A percentile compares a stretch with the other conserved stretches of the same genome.
Evolutionary conservation across 768 basidiomycete genomes (phyloP).

Genomic region (Hydnum rufescens): DNA sequence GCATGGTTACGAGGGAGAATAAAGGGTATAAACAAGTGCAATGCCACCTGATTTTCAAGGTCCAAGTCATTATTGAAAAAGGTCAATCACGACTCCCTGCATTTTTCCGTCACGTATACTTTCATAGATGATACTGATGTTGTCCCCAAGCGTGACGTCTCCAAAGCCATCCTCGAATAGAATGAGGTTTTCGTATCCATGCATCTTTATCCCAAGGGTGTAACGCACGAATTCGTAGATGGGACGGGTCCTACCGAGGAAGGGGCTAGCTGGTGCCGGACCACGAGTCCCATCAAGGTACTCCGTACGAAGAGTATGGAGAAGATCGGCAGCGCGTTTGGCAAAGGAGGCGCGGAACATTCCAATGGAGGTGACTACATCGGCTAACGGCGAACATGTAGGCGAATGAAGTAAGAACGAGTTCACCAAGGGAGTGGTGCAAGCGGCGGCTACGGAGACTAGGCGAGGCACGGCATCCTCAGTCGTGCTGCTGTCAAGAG

Average conservation of each 20-base stretch:
- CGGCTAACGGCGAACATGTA: too few species aligned
- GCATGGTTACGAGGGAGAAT: too few species aligned
- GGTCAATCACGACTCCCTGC: constrained; percentile 30
- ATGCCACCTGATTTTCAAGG: too few species aligned
- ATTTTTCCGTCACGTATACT: constrained; percentile 55
- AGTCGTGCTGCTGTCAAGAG: constrained; percentile 44
- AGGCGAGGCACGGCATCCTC: constrained; percentile 57
- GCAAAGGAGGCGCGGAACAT: constrained; percentile 37
- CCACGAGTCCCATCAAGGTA: constrained; percentile 31
- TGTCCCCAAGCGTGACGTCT: constrained; percentile 48
- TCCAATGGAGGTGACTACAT: constrained; percentile 20
- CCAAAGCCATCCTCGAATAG: constrained; percentile 43
- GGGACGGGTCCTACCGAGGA: constrained; percentile 45
- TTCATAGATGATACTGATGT: constrained; percentile 61
- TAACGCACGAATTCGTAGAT: constrained; percentile 63
- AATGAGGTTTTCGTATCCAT: constrained; percentile 52
- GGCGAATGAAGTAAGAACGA: constrained; percentile 19
- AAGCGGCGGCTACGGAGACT: constrained; percentile 45
- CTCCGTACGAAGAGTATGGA: constrained; percentile 27
- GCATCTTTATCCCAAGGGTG: constrained; percentile 54
- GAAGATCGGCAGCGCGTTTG: constrained; percentile 24
- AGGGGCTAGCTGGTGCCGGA: constrained; percentile 42
- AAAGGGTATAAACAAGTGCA: too few species aligned
- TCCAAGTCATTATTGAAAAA: constrained; percentile 28
- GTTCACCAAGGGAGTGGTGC: constrained; percentile 44